phyloP scores from a whole-genome alignment of 192 early-diverging fungal genomes.

The Backusella westeae region DNA sequence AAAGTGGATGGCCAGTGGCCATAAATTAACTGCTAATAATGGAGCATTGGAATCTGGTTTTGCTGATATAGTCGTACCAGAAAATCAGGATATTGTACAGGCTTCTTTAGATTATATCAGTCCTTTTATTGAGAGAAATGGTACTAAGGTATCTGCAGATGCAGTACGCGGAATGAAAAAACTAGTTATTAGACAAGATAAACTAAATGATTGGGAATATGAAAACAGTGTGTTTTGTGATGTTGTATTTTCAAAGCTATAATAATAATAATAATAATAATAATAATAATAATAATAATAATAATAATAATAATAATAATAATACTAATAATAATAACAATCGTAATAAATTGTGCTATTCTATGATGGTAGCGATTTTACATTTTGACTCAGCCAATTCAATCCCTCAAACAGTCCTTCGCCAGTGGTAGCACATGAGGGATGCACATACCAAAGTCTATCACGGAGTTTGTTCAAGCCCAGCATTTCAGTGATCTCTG shows the following conservation, averaged over 20 bases:
- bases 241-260: conserved; percentile 11
- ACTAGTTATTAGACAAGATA: conserved; percentile 33
- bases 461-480: conserved; percentile 85
- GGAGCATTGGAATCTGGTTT: conserved; percentile 40
- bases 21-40: conserved; percentile 32
- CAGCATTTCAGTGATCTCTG: conserved; percentile 91
- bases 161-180: conserved; percentile 55
- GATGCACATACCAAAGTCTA: conserved; percentile 91
- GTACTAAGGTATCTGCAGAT: conserved; percentile 35
- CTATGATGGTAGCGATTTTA: conserved; percentile 15
- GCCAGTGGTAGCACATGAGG: conserved; percentile 79
- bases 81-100: neutral
- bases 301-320: neutral
- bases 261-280: neutral
- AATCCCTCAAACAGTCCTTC: conserved; percentile 85
- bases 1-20: conserved; percentile 43
- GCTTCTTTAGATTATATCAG: conserved; percentile 38
- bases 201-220: conserved; percentile 31
- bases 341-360: neutral
- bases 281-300: neutral
- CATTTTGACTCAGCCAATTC: conserved; percentile 84
- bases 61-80: conserved; percentile 35
- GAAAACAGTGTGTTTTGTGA: conserved; percentile 9
- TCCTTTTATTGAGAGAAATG: conserved; percentile 30
- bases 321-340: neutral